Base-by-base conservation (phyloP, 768 basidiomycete genomes). In the Naganishia antarctica region DNA sequence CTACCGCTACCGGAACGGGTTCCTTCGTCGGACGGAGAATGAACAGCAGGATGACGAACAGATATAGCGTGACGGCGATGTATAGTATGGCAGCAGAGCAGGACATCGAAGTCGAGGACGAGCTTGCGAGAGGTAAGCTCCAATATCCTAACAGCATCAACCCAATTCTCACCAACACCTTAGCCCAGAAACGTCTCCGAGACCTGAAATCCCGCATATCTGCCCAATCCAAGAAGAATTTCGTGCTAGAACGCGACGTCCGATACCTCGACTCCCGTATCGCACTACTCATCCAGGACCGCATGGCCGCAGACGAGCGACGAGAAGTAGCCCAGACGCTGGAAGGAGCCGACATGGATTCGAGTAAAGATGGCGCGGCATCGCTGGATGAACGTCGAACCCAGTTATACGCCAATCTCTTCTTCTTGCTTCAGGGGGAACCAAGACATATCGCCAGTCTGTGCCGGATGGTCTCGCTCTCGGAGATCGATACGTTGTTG, bases 181-280 rank as follows among this genome's bases (percentile, higher is more conserved):
- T 75, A 91, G 96, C 96, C 51, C 96, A 99, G 81, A 97, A 94
- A 79, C 91, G 94, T 49, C 81, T 99, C 31, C 84, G 96, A 31
- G 96, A 99, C 71, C 83, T 99, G 68, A 99, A 99, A 81, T 85
- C 87, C 28, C 89, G 92, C 75, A 99, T 99, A 66, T 98, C 96
- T 15, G 89, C 91, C 0, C 96, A 98, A 80, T 93, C 91, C 61
- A 99, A 99, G 84, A 98, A 97, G 85, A 99, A 99, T 80, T 99
- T 99, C 72, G 96, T 99, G 43, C 84, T 99, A 12, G 96, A 99
- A 78, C 87, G 96, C 47, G 96, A 99, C 78, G 96, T 99, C 34
- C 88, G 96, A 57, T 99, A 98, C 78, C 86, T 99, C 45, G 96
- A 99, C 81, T 90, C 90, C 40, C 84, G 96, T 61, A 99, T 99